phyloP scores from a whole-genome alignment of 2,329 filamentous ascomycete species.

The Lachnellula suecica region DNA sequence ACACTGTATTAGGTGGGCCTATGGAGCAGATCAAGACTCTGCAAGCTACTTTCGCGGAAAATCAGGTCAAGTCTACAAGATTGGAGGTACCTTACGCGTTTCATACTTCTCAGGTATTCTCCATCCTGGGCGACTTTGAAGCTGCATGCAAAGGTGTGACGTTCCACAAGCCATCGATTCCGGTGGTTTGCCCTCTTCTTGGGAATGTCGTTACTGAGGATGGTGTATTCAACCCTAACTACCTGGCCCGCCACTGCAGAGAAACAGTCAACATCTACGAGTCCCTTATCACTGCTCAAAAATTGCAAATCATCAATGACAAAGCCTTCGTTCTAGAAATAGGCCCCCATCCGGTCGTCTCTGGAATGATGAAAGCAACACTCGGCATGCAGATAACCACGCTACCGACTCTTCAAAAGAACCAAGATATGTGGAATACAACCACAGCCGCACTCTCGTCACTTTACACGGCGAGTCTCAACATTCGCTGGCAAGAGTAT shows the following conservation, averaged over 20 bases:
- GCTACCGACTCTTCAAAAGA: slow-evolving; percentile 61
- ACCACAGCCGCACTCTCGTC: slow-evolving; percentile 55
- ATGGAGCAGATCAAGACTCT: slow-evolving; percentile 51
- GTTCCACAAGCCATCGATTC: slow-evolving; percentile 54
- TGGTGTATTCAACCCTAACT: slow-evolving; percentile 56
- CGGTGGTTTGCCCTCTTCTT: slow-evolving; percentile 66
- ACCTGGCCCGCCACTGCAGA: slow-evolving; percentile 63
- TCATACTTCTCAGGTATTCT: slow-evolving; percentile 63
- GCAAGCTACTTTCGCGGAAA: slow-evolving; percentile 42
- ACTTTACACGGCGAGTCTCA: slow-evolving; percentile 59
- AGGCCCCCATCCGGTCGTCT: slow-evolving; percentile 68
- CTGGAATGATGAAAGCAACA: slow-evolving; percentile 64
- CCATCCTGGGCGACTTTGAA: slow-evolving; percentile 38
- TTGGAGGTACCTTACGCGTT: slow-evolving; percentile 65
- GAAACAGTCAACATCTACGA: slow-evolving; percentile 68
- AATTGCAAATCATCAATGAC: slow-evolving; percentile 58
- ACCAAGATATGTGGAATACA: slow-evolving; percentile 63
- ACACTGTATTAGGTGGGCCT: slow-evolving; percentile 67
- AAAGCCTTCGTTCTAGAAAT: slow-evolving; percentile 67
- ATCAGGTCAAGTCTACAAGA: slow-evolving; percentile 57
- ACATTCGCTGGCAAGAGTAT: slow-evolving; percentile 68
- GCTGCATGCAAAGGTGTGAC: slow-evolving; percentile 47
- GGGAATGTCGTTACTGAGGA: slow-evolving; percentile 57
- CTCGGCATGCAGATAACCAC: slow-evolving; percentile 48
- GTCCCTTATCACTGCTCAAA: slow-evolving; percentile 55